phyloP scores from a whole-genome alignment of 345 rosid genomes.

The Cardiospermum halicacabum region DNA sequence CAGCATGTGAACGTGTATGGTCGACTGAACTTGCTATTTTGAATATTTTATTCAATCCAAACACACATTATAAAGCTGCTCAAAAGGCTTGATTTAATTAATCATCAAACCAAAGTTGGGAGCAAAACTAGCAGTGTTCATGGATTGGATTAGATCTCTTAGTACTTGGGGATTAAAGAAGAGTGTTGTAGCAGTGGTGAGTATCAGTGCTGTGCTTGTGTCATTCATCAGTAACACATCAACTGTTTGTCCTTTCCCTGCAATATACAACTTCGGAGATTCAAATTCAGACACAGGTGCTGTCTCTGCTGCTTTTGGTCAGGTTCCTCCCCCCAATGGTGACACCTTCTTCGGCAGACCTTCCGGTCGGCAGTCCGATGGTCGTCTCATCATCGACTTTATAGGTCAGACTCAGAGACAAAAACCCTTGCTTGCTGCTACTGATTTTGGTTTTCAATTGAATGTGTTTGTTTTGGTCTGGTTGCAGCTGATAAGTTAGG shows the following conservation, averaged over 20 bases:
- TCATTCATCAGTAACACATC: not conserved
- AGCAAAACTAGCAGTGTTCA: not conserved
- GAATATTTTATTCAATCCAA: no score
- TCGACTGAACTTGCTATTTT: no score
- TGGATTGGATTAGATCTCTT: not conserved
- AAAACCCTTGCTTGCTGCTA: not conserved
- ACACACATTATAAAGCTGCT: no score
- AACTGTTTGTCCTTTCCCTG: constrained; percentile 13
- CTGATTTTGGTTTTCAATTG: not conserved
- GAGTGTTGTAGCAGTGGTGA: constrained; percentile 5
- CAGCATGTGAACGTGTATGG: no score
- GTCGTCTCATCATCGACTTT: constrained; percentile 21
- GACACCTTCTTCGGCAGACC: constrained; percentile 17
- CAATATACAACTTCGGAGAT: constrained; percentile 21
- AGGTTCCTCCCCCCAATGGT: constrained; percentile 16
- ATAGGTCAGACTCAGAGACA: constrained; percentile 19
- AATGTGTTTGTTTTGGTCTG: not conserved
- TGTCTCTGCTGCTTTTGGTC: constrained; percentile 13
- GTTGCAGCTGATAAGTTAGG: constrained; percentile 24
- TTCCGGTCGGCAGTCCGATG: constrained; percentile 22
- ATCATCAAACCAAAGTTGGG: no score
- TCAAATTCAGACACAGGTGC: constrained; percentile 30
- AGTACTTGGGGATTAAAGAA: not conserved
- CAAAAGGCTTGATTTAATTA: no score
- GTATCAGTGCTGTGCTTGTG: not conserved